Evolutionary conservation across 257 asterid species (phyloP), one percentile per base, ranked within the genome.

Genomic region (Rehmannia glutinosa): DNA sequence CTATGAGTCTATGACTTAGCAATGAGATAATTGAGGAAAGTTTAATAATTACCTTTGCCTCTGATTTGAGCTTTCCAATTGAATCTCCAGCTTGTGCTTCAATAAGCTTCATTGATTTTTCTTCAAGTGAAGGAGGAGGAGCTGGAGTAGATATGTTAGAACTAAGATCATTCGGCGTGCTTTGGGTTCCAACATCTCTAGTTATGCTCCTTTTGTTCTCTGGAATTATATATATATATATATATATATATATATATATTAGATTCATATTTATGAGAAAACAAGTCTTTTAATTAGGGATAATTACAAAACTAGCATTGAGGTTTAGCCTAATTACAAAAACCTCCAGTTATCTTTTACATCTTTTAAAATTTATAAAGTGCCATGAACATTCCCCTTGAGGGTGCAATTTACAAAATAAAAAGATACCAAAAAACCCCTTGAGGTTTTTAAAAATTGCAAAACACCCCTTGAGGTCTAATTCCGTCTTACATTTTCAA

Each of bases 111-210:
- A 62, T 76, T 15, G 87, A 64, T 58, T 86, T 83, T 76, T 92
- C 96, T 72, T 82, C 79, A 27, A 84, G 76, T 1, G 91, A 78
- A 53, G 94, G 93, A 19, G 92, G 87, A 11, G 66, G 82, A 17
- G 78, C 71, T 12, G 92, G 89, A 64, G 82, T 79, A 27, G 82
- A 87, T 50, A 80, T 82, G 11, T 73, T 25, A 15, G 58, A 51
- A 24, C 58, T 51, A 25, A 23, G 35, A 21, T 51, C 35, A 8
- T 21, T 28, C 33, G 84, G 81, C 15, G 81, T 81, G 79, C 90
- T 90, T 62, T 93, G 95, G 11, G 65, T 86, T 16, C 96, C 98
- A 23, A 83, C 78, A 25, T 90, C 97, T 74, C 92, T 84, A 6
- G 94, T 83, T 30, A 60, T 62, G 69, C 79, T 66, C 60, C 7